phyloP scores from a whole-genome alignment of 257 asterid species.

The Solanum etuberosum region DNA sequence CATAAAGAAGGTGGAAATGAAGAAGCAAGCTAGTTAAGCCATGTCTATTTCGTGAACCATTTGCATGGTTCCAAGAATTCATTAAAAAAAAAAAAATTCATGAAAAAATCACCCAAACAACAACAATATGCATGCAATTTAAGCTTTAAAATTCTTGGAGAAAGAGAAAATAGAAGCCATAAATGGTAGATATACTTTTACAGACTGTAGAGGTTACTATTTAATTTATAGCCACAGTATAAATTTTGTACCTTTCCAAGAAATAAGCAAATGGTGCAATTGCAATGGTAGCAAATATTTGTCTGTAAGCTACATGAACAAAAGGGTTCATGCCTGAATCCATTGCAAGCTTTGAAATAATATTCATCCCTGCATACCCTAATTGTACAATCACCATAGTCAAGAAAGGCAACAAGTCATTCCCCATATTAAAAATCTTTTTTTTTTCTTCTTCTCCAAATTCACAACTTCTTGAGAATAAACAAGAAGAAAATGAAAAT shows the following conservation, averaged over 20 bases:
- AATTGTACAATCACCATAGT: conserved; percentile 65
- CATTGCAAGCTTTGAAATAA: conserved; percentile 74
- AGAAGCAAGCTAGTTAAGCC: background rate
- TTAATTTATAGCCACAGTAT: background rate
- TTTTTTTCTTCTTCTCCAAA: conserved; percentile 1
- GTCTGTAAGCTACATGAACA: conserved; percentile 88
- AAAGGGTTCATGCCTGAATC: conserved; percentile 90
- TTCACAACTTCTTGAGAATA: background rate
- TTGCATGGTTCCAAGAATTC: background rate
- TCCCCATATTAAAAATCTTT: conserved; percentile 23
- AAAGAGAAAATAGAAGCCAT: background rate
- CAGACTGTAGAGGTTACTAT: background rate
- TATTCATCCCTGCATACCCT: conserved; percentile 83
- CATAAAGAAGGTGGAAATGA: background rate
- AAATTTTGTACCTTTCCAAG: conserved; percentile 49
- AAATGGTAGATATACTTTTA: background rate
- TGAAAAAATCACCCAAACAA: background rate
- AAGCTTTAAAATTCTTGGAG: background rate
- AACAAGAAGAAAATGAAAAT: background rate
- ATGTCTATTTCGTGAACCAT: background rate
- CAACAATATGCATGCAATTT: background rate
- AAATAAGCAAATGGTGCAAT: conserved; percentile 68
- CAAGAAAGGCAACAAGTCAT: conserved; percentile 37
- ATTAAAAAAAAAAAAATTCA: background rate
- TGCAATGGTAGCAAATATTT: conserved; percentile 51